Percentiles rank a stretch among this genome's conserved stretches.
Conservation (phyloP, 768 basidiomycete genomes). For the Hebeloma cylindrosporum region DNA sequence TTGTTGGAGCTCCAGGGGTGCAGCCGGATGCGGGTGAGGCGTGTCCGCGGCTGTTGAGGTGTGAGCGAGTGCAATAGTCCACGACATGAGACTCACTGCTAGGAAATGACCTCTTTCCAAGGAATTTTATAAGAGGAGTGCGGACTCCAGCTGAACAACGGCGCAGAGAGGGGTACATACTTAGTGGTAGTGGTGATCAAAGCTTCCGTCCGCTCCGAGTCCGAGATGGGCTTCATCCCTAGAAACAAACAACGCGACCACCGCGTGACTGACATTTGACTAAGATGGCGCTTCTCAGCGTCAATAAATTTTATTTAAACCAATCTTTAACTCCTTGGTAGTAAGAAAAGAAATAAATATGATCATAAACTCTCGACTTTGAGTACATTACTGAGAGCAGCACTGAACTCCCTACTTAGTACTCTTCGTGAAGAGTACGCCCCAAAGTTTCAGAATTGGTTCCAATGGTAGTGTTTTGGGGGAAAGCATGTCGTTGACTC, state of each 20-base stretch:
- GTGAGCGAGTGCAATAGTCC: slow-evolving; percentile 3
- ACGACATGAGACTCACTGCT: slow-evolving; percentile 33
- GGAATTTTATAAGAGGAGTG: slow-evolving; percentile 61
- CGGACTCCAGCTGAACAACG: slow-evolving; percentile 42
- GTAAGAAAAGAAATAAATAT: too few species aligned
- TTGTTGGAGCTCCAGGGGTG: slow-evolving; percentile 59
- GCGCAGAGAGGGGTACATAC: slow-evolving; percentile 28
- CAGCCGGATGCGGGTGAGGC: slow-evolving; percentile 62
- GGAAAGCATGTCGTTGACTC: too few species aligned
- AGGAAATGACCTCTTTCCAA: slow-evolving; percentile 58
- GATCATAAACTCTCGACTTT: too few species aligned
- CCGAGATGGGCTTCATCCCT: slow-evolving; percentile 11
- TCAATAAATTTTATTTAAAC: neutral
- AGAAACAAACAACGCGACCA: slow-evolving; percentile 17
- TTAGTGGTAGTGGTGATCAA: slow-evolving; percentile 1
- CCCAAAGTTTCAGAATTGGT: too few species aligned
- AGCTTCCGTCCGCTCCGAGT: slow-evolving; percentile 1
- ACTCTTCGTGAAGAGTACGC: too few species aligned
- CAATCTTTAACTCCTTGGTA: neutral
- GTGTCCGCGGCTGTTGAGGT: slow-evolving; percentile 31
- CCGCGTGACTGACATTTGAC: neutral
- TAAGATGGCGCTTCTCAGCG: neutral
- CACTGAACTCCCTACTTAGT: too few species aligned
- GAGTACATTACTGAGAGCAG: too few species aligned
- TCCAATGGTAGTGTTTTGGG: too few species aligned